These are phyloP conservation scores for Talaromyces sp. DNA, from an alignment of 2,329 filamentous ascomycete species.

Conservation along the genomic window DNA sequence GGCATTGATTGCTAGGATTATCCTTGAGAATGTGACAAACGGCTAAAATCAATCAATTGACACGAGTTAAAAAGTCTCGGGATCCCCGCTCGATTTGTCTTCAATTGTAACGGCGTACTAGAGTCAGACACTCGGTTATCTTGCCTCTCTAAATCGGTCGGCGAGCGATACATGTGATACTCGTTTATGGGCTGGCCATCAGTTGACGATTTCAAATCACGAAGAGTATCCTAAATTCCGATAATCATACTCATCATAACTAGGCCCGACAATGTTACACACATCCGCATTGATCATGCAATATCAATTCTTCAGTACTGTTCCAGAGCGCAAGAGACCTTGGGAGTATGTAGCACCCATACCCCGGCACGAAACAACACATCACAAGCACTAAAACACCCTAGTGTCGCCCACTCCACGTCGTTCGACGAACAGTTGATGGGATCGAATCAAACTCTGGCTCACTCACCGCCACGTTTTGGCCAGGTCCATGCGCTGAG, in stretches of 20 bases:
- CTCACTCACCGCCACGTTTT: slow-evolving; percentile 9
- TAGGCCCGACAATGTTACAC: neutral
- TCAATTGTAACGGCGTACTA: neutral
- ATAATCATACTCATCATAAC: neutral
- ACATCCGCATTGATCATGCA: neutral
- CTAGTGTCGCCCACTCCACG: neutral
- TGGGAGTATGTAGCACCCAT: neutral
- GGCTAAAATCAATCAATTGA: neutral
- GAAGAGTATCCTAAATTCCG: neutral
- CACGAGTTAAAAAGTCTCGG: neutral
- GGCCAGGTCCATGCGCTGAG: neutral
- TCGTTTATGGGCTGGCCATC: neutral
- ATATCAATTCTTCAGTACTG: neutral
- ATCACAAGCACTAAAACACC: neutral
- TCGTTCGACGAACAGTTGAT: neutral
- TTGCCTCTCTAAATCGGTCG: neutral
- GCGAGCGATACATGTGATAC: neutral
- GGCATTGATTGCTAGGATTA: neutral
- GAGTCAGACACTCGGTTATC: neutral
- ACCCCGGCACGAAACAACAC: neutral
- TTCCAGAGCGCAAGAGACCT: neutral
- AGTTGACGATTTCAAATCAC: neutral
- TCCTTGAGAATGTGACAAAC: neutral
- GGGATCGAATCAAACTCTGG: neutral
- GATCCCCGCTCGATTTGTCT: neutral